Evolutionary conservation across 2,329 filamentous ascomycete genomes (phyloP), one percentile per base, ranked within the genome.

Genomic region (Dactylellina haptotyla): DNA sequence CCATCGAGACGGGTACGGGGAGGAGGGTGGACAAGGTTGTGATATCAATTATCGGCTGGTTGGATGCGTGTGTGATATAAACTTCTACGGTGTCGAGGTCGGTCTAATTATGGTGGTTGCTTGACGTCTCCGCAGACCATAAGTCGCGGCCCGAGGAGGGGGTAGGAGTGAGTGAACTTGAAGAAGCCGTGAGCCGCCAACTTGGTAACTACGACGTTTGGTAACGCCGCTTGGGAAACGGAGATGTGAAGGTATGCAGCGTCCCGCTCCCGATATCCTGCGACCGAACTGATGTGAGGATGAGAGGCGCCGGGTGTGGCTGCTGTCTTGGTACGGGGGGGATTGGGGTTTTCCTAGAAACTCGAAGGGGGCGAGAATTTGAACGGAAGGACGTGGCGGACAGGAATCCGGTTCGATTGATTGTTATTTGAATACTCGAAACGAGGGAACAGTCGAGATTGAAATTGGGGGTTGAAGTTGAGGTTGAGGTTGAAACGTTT

Each of bases 121-220:
- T 75, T 75, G 57, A 75, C 45, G 20, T 69, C 70, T 69, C 70
- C 70, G 53, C 63, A 67, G 70, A 75, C 70, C 70, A 75, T 67
- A 37, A 56, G 63, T 43, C 58, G 62, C 45, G 70, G 70, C 69
- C 70, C 70, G 61, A 75, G 70, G 70, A 75, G 70, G 64, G 70
- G 70, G 43, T 51, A 69, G 70, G 64, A 51, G 57, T 63, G 58
- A 41, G 70, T 69, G 70, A 75, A 75, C 70, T 75, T 57, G 63
- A 75, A 57, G 26, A 41, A 58, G 57, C 34, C 46, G 57, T 63
- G 30, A 63, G 69, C 70, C 70, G 70, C 70, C 70, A 75, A 75
- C 63, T 75, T 75, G 70, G 64, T 75, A 62, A 62, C 69, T 25
- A 73, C 69, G 69, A 73, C 69, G 69, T 73, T 66, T 73, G 69